Evolutionary conservation across 257 asterid genomes (phyloP).

Genomic region (Leptodermis oblonga): DNA sequence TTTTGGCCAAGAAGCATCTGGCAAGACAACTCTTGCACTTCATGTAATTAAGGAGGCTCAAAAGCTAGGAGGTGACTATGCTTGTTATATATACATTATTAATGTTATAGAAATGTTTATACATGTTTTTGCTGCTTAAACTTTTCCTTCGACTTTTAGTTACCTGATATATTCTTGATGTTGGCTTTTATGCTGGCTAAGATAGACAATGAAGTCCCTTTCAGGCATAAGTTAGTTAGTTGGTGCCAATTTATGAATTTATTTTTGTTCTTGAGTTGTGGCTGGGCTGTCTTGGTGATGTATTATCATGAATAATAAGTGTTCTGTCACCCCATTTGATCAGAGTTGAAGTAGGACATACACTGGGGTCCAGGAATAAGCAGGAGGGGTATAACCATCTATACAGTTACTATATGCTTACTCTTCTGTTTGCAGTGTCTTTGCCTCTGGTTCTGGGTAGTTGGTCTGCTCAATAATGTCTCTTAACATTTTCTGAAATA

Average conservation of each 20-base stretch:
- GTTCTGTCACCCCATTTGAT: not conserved
- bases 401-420: slow-evolving; percentile 1
- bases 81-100: slow-evolving; percentile 1
- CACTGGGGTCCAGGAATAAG: not conserved
- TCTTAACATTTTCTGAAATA: not conserved
- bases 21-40: slow-evolving; percentile 94
- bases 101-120: not conserved
- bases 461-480: not conserved
- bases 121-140: not conserved
- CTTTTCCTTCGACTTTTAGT: not conserved
- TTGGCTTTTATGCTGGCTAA: not conserved
- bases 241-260: not conserved
- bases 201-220: not conserved
- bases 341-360: not conserved
- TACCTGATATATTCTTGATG: not conserved
- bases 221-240: not conserved
- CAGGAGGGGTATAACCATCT: not conserved
- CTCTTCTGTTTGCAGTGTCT: not conserved
- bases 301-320: too few species aligned
- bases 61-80: slow-evolving; percentile 75
- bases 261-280: not conserved
- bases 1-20: slow-evolving; percentile 95
- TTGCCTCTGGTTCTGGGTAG: not conserved
- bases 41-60: slow-evolving; percentile 95
- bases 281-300: not conserved